These are phyloP conservation scores for Umbelopsis sp. DNA, from an alignment of 192 early-diverging fungal genomes.

Conservation along the genomic window DNA sequence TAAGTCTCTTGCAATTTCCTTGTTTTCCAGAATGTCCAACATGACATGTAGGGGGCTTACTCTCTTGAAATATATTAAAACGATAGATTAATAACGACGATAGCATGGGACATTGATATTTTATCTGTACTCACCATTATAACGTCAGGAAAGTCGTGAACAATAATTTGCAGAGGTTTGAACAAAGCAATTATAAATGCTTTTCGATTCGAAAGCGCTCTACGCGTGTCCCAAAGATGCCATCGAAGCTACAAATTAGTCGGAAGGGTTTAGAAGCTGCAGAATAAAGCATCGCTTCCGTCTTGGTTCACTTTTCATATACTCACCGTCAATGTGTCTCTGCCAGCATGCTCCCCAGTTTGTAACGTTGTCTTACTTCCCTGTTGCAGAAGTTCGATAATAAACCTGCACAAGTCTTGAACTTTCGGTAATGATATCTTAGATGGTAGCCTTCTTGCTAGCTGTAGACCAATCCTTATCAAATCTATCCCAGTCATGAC, in stretches of 20 bases:
- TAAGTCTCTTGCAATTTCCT: neutral
- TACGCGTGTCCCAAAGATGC: conserved; percentile 8
- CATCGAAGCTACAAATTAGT: neutral
- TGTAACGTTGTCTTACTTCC: neutral
- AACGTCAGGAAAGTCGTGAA: conserved; percentile 21
- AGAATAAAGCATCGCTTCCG: neutral
- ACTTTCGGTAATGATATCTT: neutral
- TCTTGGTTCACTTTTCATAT: too few relatives aligned
- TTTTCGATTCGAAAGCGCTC: conserved; percentile 34
- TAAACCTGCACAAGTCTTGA: neutral
- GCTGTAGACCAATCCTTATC: neutral
- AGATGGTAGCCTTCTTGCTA: neutral
- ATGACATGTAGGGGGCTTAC: neutral
- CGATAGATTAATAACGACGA: too few relatives aligned
- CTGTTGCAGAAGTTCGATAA: neutral
- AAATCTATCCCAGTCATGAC: neutral
- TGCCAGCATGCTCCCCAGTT: neutral
- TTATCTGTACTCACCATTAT: conserved; percentile 23
- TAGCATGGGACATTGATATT: neutral
- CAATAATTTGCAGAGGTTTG: conserved; percentile 36
- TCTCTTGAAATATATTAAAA: neutral
- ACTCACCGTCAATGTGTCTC: neutral
- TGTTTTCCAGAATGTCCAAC: neutral
- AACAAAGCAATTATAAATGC: conserved; percentile 30
- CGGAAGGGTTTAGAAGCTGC: neutral